Base-by-base conservation (phyloP, 2,329 filamentous ascomycete species). In the Ophiostoma fasciatum region DNA sequence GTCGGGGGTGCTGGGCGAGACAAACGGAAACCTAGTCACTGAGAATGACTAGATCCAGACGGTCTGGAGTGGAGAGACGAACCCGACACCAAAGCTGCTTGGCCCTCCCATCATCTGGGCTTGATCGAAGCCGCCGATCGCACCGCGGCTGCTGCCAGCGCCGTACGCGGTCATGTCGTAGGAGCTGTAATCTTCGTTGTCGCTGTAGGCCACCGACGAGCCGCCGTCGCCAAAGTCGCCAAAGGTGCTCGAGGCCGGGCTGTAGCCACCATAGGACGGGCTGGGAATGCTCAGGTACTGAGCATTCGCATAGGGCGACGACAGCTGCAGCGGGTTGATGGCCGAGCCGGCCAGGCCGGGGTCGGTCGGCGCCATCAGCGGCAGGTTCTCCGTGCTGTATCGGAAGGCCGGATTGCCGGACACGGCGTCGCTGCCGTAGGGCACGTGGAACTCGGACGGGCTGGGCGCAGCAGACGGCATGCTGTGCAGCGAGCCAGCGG, bases 211-310 rank as follows among this genome's bases (percentile, higher is more conserved):
- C 42, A 73, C 59, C 20, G 73, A 75, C n/a, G 54, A 52, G 6
- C 47, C 45, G 6, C 47, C 45, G 21, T 57, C 53, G 40, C 48
- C 48, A 36, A 43, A 46, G 33, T 50, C 48, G 33, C 45, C 66
- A 50, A 69, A 74, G 14, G 66, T 73, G 40, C 73, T 77, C 21
- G 71, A 73, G 17, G 71, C 68, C 35, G 73, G 73, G 50, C 71
- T 77, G 51, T 74, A 76, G 39, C 63, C 64, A 37, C 62, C 63
- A 42, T 69, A 74, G 20, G 68, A 68, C 18, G 71, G 71, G 38
- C 71, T 75, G n/a, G 73, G 73, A 35, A 77, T 68, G 51, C 59
- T 69, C 39, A 78, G 64, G 49, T 75, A 78, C 46, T 74, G 68
- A 46, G 65, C 63, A 44, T 58, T 58, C 34, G 58, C 52, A 42